A percentile compares a stretch with the other conserved stretches of the same genome.
These are phyloP conservation scores for Raffaelea ambrosiae DNA, from an alignment of 2,329 filamentous ascomycete genomes.

Conservation along the genomic window DNA sequence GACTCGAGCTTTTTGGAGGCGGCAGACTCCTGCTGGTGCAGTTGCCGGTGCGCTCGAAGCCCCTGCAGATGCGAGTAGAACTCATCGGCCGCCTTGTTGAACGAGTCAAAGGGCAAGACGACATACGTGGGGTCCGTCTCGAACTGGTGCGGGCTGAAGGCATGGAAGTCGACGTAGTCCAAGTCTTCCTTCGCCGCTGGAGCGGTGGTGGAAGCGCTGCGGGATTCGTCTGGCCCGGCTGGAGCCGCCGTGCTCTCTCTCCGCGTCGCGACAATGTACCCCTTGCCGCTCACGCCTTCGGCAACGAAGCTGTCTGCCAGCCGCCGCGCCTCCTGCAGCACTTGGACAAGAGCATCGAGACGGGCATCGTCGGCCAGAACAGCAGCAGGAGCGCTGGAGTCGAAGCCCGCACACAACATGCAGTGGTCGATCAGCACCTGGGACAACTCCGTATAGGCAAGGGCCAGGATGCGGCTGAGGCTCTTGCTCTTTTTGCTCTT, in stretches of 20 bases:
- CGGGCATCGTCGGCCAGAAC: constrained; percentile 58
- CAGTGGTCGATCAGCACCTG: constrained; percentile 83
- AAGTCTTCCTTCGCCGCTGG: constrained; percentile 27
- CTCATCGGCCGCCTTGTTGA: constrained; percentile 90
- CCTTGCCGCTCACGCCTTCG: constrained; percentile 52
- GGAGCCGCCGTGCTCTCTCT: constrained; percentile 24
- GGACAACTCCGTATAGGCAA: constrained; percentile 80
- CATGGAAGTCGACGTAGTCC: constrained; percentile 92
- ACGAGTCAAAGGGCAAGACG: constrained; percentile 71
- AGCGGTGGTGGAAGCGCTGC: neutral
- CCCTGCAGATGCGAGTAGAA: constrained; percentile 97
- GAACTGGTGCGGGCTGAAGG: constrained; percentile 78
- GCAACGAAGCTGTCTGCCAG: constrained; percentile 62
- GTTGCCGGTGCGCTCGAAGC: constrained; percentile 76
- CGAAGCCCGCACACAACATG: constrained; percentile 58
- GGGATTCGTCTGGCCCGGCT: constrained; percentile 3
- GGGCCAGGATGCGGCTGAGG: constrained; percentile 69
- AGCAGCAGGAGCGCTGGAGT: constrained; percentile 57
- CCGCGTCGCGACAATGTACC: constrained; percentile 80
- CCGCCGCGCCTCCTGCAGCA: constrained; percentile 61
- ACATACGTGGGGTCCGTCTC: constrained; percentile 55
- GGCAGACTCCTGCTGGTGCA: constrained; percentile 72
- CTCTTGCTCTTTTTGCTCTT: constrained; percentile 69
- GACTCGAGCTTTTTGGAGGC: constrained; percentile 80
- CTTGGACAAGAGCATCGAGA: constrained; percentile 57